A percentile compares a stretch with the other conserved stretches of the same genome.
phyloP scores from a whole-genome alignment of 176 grass and related monocot species.

The Miscanthus lutarioriparius region DNA sequence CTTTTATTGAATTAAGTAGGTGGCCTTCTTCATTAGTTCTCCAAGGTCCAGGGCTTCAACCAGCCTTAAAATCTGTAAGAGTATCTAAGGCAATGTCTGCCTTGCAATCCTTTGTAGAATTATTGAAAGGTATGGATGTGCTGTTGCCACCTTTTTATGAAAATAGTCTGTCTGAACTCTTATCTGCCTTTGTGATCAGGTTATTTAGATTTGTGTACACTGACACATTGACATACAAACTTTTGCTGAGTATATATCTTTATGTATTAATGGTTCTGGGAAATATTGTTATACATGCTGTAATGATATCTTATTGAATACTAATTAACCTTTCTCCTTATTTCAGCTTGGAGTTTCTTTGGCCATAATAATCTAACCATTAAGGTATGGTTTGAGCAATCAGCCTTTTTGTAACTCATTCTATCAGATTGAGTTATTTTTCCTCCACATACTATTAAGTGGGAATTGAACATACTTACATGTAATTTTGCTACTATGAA shows the following conservation, averaged over 20 bases:
- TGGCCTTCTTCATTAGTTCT: slow-evolving; percentile 77
- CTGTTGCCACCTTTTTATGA: background rate
- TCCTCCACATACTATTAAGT: background rate
- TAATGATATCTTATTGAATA: slow-evolving; percentile 25
- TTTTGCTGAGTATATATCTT: background rate
- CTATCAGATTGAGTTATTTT: background rate
- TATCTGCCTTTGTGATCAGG: background rate
- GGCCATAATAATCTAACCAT: slow-evolving; percentile 44
- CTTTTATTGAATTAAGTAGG: slow-evolving; percentile 45
- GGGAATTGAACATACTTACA: background rate
- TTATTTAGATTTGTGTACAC: background rate
- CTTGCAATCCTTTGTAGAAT: slow-evolving; percentile 55
- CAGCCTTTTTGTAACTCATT: slow-evolving; percentile 12
- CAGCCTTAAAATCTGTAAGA: slow-evolving; percentile 65
- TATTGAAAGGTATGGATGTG: slow-evolving; percentile 59
- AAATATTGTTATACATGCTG: background rate
- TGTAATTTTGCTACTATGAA: slow-evolving; percentile 2
- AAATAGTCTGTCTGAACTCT: background rate
- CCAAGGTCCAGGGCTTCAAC: slow-evolving; percentile 65
- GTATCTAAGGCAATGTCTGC: slow-evolving; percentile 54
- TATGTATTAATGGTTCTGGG: background rate
- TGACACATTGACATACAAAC: background rate
- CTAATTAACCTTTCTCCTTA: slow-evolving; percentile 29
- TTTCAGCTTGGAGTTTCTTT: slow-evolving; percentile 91
- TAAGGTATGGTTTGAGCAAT: slow-evolving; percentile 46